phyloP scores from a whole-genome alignment of 257 asterid species.

The Ballota nigra region DNA sequence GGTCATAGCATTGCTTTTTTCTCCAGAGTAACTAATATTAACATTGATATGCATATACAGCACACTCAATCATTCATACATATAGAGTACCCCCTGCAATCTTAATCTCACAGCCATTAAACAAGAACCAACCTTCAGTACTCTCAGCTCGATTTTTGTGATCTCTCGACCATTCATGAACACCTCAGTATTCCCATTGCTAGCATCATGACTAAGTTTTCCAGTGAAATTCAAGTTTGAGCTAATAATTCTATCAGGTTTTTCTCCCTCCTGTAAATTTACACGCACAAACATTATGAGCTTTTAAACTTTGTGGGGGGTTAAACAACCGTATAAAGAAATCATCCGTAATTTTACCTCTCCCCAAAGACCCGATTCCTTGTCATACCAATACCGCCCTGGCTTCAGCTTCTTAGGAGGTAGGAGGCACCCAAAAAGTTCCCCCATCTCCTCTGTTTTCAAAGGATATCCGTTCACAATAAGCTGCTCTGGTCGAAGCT shows the following conservation, averaged over 20 bases:
- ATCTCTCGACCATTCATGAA: conserved; percentile 95
- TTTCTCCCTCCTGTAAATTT: conserved; percentile 83
- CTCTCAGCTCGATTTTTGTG: conserved; percentile 81
- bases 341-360: conserved; percentile 42
- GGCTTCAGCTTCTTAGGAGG: conserved; percentile 91
- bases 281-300: conserved; percentile 27
- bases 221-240: conserved; percentile 86
- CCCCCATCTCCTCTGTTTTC: conserved; percentile 81
- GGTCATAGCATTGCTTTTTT: no score
- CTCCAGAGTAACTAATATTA: no score
- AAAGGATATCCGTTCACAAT: conserved; percentile 78
- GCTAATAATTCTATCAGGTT: conserved; percentile 78
- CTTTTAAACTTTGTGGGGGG: conserved; percentile 10
- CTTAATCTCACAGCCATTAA: not conserved
- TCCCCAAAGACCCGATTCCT: conserved; percentile 96
- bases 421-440: conserved; percentile 70
- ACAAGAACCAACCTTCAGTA: conserved; percentile 62
- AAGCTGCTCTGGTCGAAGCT: conserved; percentile 90
- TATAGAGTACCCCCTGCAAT: not conserved
- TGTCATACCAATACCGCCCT: conserved; percentile 93
- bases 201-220: conserved; percentile 78
- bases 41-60: not conserved
- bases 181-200: conserved; percentile 90
- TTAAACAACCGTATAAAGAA: not conserved
- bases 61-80: conserved; percentile 6